Conservation (phyloP, 2,329 filamentous ascomycete species). For the Capronia epimyces region DNA sequence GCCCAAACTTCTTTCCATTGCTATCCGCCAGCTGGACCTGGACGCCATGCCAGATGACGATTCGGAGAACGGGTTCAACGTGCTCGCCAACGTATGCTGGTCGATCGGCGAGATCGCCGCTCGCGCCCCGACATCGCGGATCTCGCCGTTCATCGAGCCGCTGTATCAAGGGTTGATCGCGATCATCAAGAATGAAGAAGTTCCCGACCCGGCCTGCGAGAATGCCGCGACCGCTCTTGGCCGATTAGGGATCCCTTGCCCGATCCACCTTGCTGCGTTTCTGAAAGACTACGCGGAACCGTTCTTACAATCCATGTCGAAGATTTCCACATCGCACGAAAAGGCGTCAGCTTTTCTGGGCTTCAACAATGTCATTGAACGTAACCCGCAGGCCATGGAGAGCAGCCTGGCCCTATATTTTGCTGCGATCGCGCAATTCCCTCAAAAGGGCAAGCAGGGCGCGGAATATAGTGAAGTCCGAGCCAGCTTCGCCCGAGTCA, state of each 20-base stretch:
- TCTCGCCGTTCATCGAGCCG: constrained; percentile 64
- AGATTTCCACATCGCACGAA: constrained; percentile 83
- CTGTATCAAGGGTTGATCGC: constrained; percentile 71
- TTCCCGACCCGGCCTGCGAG: constrained; percentile 81
- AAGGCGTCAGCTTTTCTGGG: constrained; percentile 91
- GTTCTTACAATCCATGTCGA: constrained; percentile 75
- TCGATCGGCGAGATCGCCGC: constrained; percentile 88
- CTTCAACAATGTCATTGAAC: constrained; percentile 75
- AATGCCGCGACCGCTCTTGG: constrained; percentile 93
- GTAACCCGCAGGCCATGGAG: constrained; percentile 90
- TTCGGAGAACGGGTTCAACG: constrained; percentile 77
- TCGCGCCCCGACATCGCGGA: constrained; percentile 58
- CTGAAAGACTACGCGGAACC: constrained; percentile 73
- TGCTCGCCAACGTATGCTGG: constrained; percentile 98
- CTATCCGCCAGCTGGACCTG: constrained; percentile 84
- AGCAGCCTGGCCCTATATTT: constrained; percentile 78
- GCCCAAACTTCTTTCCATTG: constrained; percentile 64
- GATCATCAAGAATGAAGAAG: constrained; percentile 78
- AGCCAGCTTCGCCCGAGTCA: constrained; percentile 66
- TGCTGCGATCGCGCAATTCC: constrained; percentile 68
- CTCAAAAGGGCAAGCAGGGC: constrained; percentile 55
- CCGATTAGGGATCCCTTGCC: constrained; percentile 73
- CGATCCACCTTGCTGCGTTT: constrained; percentile 69
- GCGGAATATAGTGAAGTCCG: constrained; percentile 55
- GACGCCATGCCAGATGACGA: constrained; percentile 71